These are phyloP conservation scores for Paraurostyla sp. DNA, from an alignment of 73 alveolate genomes.

Conservation along the genomic window DNA sequence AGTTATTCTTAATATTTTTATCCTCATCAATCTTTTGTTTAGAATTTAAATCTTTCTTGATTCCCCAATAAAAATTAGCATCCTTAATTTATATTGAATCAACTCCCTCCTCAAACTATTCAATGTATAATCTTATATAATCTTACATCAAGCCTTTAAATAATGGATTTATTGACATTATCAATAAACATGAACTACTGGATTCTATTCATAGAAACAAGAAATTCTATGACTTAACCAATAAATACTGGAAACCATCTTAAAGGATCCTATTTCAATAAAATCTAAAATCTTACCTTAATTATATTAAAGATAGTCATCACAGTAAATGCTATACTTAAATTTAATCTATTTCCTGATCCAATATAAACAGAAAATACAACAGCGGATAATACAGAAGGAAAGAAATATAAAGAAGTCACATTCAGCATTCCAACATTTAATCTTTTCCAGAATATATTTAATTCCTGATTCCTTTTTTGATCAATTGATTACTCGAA, in stretches of 20 bases:
- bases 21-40: constrained; percentile 73
- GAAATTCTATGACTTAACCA: constrained; percentile 81
- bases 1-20: too few species aligned
- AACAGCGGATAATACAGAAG: constrained; percentile 36
- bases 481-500: constrained; percentile 41
- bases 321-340: constrained; percentile 17
- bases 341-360: constrained; percentile 3
- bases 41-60: constrained; percentile 41
- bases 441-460: constrained; percentile 24
- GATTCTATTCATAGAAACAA: constrained; percentile 84
- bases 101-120: constrained; percentile 53
- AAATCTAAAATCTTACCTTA: neutral
- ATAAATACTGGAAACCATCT: constrained; percentile 84
- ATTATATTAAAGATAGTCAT: constrained; percentile 36
- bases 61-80: constrained; percentile 86
- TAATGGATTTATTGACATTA: constrained; percentile 72
- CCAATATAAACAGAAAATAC: constrained; percentile 58
- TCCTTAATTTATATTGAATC: constrained; percentile 74
- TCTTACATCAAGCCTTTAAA: constrained; percentile 41
- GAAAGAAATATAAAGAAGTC: constrained; percentile 52
- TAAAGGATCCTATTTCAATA: constrained; percentile 80
- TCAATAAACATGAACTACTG: constrained; percentile 81
- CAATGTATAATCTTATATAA: neutral
- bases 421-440: constrained; percentile 2
- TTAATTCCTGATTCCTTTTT: constrained; percentile 50